Conservation (phyloP, 805 yeast genomes). For the Candida verbasci region DNA sequence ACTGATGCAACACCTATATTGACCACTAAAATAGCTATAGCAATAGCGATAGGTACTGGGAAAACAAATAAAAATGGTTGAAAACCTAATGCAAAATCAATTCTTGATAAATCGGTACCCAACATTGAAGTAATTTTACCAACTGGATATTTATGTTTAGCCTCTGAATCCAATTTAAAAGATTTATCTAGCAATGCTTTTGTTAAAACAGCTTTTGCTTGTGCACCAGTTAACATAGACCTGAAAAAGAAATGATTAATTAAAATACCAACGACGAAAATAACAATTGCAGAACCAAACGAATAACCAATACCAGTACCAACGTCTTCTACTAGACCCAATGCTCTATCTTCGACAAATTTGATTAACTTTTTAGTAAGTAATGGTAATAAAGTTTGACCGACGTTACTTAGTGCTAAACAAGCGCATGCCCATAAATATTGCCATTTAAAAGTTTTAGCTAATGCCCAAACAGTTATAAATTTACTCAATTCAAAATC, state of each 20-base stretch:
- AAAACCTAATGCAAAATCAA: slow-evolving; percentile 71
- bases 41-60: slow-evolving; percentile 60
- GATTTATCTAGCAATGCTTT: slow-evolving; percentile 69
- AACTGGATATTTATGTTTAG: slow-evolving; percentile 57
- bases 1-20: slow-evolving; percentile 72
- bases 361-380: slow-evolving; percentile 33
- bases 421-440: slow-evolving; percentile 27
- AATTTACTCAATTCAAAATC: slow-evolving; percentile 27
- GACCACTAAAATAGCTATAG: slow-evolving; percentile 58
- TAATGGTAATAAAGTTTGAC: slow-evolving; percentile 29
- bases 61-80: slow-evolving; percentile 61
- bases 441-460: slow-evolving; percentile 27
- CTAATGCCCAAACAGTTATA: slow-evolving; percentile 19
- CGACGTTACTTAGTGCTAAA: slow-evolving; percentile 21
- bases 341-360: slow-evolving; percentile 26
- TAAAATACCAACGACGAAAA: slow-evolving; percentile 25
- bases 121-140: slow-evolving; percentile 73
- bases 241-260: slow-evolving; percentile 63
- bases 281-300: slow-evolving; percentile 30
- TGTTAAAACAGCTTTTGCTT: slow-evolving; percentile 65
- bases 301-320: slow-evolving; percentile 41
- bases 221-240: slow-evolving; percentile 63
- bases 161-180: slow-evolving; percentile 51
- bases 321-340: slow-evolving; percentile 18
- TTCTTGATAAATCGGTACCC: slow-evolving; percentile 77